Base-by-base conservation (phyloP, 2,329 filamentous ascomycete species). In the Aspergillus terreus region DNA sequence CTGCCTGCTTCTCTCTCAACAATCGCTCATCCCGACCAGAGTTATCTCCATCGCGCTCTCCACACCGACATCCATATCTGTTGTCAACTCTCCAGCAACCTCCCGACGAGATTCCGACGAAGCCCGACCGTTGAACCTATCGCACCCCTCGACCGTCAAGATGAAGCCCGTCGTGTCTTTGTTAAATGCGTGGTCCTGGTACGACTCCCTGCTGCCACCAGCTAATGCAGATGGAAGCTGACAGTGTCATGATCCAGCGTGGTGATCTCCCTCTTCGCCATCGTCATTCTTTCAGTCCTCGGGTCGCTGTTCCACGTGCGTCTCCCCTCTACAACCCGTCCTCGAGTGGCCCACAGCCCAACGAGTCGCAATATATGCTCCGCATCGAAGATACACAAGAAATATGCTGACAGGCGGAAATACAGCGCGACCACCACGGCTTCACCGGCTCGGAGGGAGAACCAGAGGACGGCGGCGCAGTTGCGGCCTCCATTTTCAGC, bases 91-190 rank as follows among this genome's bases (percentile, higher is more conserved):
- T 38, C 35, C 35, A n/a, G 12, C 35, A 38, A 19, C 40, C 17
- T 23, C 12, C 40, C 40, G 4, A 4, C 27, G 27, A 30, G 27
- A 30, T 30, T 7, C 27, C 27, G 9, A 30, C 27, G 27, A 30
- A 30, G 7, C 27, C 27, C 27, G 27, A 30, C 27, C 27, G 27
- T 30, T 30, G 27, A 38, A 40, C 44, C 25, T 25, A 47, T 25
- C 36, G 25, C 49, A 46, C 15, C 41, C 36, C 35, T 38, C 47
- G 30, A 48, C 44, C 61, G 62, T 72, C 78, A 83, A 66, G 68
- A 96, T 96, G 92, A 96, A 96, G 86, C 92, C 92, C 62, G 79
- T 97, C 69, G 89, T 97, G 63, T 88, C 90, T 69, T 86, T 90
- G 61, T 82, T 92, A 77, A 92, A 95, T 77, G 92, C 92, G 67